Base-by-base conservation (phyloP, 2,329 filamentous ascomycete genomes). In the Ophiostoma himal-ulmi region DNA sequence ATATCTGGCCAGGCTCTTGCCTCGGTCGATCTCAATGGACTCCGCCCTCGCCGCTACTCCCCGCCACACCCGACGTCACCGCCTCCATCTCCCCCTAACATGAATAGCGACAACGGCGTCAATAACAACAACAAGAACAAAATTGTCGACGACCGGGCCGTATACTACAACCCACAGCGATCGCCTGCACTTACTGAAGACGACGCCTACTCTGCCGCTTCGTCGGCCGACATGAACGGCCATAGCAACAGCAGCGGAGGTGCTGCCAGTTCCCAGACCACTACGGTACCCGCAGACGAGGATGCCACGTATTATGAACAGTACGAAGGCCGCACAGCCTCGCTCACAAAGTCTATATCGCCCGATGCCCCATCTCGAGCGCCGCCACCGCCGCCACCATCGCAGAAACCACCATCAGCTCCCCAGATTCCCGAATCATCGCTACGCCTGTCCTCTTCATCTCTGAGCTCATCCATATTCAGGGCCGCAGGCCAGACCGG, bases 221-320 rank as follows among this genome's bases (percentile, higher is more conserved):
- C 73, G 48, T 74, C 73, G 66, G 48, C 69, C 14, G 71, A 73
- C 54, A 74, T 73, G 73, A 72, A 36, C 64, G 72, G 72, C 68
- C 68, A 72, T 57, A 67, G 69, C 69, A 44, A 66, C 39, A 70
- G 70, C 20, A 44, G 22, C 6, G 37, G 39, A 57, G 52, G 68
- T 8, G 72, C 70, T 4, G 70, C 71, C 26, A 74, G 72, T 48
- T 74, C 73, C n/a, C 71, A 73, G 26, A 67, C 72, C 30, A 74
- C 73, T 30, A 71, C 70, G 14, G 68, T 34, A 1, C 68, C 68
- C 4, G 54, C 69, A n/a, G 72, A 73, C 62, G 72, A 73, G 22
- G 48, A 34, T 34, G 6, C 4, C 44, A 20, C 4, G 20, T 37
- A 68, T 8, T n/a, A 26, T 41, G 39, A 54, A 3, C 6, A 69